A percentile compares a stretch with the other conserved stretches of the same genome.
Evolutionary conservation across 2,329 filamentous ascomycete species (phyloP).

Genomic region (Myriangium duriaei): DNA sequence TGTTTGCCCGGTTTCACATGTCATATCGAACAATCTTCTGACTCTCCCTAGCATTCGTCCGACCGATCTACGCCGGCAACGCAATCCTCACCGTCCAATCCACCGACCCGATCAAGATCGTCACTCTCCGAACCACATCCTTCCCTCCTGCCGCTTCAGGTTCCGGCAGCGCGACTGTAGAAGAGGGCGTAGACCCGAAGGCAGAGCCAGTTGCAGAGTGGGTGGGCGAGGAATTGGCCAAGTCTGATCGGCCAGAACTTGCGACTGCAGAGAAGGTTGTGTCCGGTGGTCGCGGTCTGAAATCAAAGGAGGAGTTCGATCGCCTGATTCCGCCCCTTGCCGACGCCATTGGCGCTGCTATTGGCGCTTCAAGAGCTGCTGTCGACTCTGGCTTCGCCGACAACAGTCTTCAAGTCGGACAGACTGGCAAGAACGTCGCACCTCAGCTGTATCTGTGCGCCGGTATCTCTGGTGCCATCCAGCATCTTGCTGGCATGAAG

Average conservation of each 20-base stretch:
- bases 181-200: conserved; percentile 77
- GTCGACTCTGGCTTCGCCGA: conserved; percentile 97
- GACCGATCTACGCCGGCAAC: conserved; percentile 95
- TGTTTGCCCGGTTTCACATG: no score
- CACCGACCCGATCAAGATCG: conserved; percentile 68
- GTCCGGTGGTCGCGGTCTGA: conserved; percentile 84
- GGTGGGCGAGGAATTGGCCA: conserved; percentile 85
- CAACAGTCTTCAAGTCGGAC: conserved; percentile 94
- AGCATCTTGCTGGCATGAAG: conserved; percentile 98
- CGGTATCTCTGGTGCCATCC: conserved; percentile 92
- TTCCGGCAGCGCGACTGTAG: conserved; percentile 61
- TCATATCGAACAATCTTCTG: background rate
- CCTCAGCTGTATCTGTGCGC: conserved; percentile 91
- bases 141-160: conserved; percentile 65
- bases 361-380: conserved; percentile 86
- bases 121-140: conserved; percentile 87
- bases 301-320: conserved; percentile 97
- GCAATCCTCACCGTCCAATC: conserved; percentile 94
- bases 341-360: conserved; percentile 85
- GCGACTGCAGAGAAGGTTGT: conserved; percentile 82
- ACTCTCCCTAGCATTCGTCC: conserved; percentile 53
- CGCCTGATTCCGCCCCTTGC: conserved; percentile 82
- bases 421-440: conserved; percentile 97
- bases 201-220: conserved; percentile 63
- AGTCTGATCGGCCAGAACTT: conserved; percentile 87